Conservation (phyloP, 2,329 filamentous ascomycete species). For the Penicillium sp. region DNA sequence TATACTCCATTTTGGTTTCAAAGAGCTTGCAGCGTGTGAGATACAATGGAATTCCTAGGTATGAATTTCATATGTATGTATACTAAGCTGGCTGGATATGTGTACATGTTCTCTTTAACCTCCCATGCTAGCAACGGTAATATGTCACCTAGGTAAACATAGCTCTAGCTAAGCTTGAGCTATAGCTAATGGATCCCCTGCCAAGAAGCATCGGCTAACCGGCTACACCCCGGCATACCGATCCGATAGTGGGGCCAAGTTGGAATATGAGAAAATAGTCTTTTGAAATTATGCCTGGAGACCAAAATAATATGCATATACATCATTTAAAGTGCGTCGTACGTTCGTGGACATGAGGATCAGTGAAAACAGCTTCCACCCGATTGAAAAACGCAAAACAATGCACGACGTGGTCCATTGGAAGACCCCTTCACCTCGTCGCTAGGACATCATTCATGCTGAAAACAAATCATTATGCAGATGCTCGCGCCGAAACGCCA, state of each 20-base stretch:
- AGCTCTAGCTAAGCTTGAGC: background rate
- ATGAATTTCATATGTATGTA: too few species aligned
- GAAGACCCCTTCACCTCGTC: slow-evolving; percentile 13
- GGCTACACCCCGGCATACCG: slow-evolving; percentile 10
- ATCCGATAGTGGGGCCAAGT: slow-evolving; percentile 8
- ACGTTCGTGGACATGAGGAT: slow-evolving; percentile 29
- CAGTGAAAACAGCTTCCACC: slow-evolving; percentile 22
- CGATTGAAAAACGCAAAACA: slow-evolving; percentile 14
- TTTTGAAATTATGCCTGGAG: background rate
- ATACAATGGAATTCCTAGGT: too few species aligned
- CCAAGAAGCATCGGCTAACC: slow-evolving; percentile 12
- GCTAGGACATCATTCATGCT: slow-evolving; percentile 16
- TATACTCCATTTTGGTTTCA: background rate
- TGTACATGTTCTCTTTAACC: too few species aligned
- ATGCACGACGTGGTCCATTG: background rate
- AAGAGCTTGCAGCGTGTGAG: too few species aligned
- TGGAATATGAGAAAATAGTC: background rate
- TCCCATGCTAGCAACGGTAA: too few species aligned
- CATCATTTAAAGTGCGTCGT: slow-evolving; percentile 37
- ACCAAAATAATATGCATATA: slow-evolving; percentile 32
- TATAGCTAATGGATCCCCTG: background rate
- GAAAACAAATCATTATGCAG: slow-evolving; percentile 20
- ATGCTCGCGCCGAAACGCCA: slow-evolving; percentile 11
- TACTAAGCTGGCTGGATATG: too few species aligned
- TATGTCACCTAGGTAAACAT: too few species aligned